Base-by-base conservation (phyloP, 1,284 basidiomycete genomes). In the Leccinum fallax region DNA sequence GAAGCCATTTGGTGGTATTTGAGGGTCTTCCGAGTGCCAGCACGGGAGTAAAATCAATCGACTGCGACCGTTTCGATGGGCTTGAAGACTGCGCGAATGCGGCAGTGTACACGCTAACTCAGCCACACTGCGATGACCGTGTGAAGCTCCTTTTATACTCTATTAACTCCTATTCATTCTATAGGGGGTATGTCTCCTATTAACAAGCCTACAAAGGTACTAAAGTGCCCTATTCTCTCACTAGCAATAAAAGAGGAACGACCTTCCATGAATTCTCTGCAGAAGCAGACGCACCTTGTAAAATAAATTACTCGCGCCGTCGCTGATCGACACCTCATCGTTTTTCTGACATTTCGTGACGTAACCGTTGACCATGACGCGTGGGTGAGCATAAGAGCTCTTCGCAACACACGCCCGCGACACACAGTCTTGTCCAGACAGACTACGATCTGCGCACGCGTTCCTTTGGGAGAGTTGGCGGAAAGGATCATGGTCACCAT, bases 401-500 rank as follows among this genome's bases (percentile, higher is more conserved):
- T 46, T 53, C 30, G 15, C 26, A 55, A 53, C 15, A 16, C 55
- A 59, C 1, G 88, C 79, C 2, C 92, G 87, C 1, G 95, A 86
- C 28, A 30, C 28, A 30, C 28, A 0, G 10, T 88, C 30, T 32
- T 10, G 30, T 32, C 30, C 28, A 28, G 28, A 28, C 28, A 30
- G 28, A 4, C 28, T 30, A 9, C 28, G 28, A 30, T 30, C 28
- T 30, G 28, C 28, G 28, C 28, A 30, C 28, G 28, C 28, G 32
- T 28, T 28, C 86, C 58, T 91, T 89, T 38, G n/a, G 84, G 78
- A 0, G 86, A 85, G 65, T 95, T 92, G 1, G 96, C 93, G 0
- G 94, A 95, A 38, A 98, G 82, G 71, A 98, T 98, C 94, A 98
- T 98, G 66, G 97, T 81, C 66, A 98, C 95, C 92, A 93, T 96